phyloP scores from a whole-genome alignment of 1,284 basidiomycete species.

The Puccinia hordei region DNA sequence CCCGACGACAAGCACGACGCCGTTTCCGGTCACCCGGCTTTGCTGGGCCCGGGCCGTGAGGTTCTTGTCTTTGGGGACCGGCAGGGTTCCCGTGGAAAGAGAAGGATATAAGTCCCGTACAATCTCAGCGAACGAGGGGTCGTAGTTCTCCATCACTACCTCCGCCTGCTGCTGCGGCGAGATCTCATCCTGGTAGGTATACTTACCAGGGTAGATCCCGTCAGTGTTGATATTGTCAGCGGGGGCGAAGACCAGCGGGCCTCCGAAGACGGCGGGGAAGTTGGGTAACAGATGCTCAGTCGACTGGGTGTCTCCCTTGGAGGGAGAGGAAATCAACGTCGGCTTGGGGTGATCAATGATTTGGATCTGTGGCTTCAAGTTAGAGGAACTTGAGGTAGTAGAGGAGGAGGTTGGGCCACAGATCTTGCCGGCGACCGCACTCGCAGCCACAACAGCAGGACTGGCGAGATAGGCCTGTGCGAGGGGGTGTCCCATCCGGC shows the following conservation, averaged over 20 bases:
- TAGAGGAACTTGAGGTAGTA: not conserved
- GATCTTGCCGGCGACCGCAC: slow-evolving; percentile 88
- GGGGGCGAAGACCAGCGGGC: slow-evolving; percentile 84
- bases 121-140: slow-evolving; percentile 77
- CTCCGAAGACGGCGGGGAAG: slow-evolving; percentile 81
- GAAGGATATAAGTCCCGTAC: slow-evolving; percentile 67
- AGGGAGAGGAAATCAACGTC: not conserved
- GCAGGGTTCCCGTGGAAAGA: slow-evolving; percentile 53
- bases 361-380: not conserved
- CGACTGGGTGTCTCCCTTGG: not conserved
- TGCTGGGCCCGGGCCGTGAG: slow-evolving; percentile 55
- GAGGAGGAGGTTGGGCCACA: slow-evolving; percentile 68
- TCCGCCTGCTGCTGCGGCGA: slow-evolving; percentile 90
- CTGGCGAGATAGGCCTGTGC: slow-evolving; percentile 93
- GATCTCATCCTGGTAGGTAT: slow-evolving; percentile 98
- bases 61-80: slow-evolving; percentile 28
- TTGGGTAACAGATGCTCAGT: slow-evolving; percentile 70
- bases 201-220: slow-evolving; percentile 98
- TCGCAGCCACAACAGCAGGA: slow-evolving; percentile 94
- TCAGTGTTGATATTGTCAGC: slow-evolving; percentile 99
- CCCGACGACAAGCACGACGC: slow-evolving; percentile 82
- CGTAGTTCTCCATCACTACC: slow-evolving; percentile 98
- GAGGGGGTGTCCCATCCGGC: slow-evolving; percentile 93
- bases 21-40: slow-evolving; percentile 58
- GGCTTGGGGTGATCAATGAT: slow-evolving; percentile 26